Evolutionary conservation across 2,329 filamentous ascomycete genomes (phyloP).

Genomic region (Bertia moriformis): DNA sequence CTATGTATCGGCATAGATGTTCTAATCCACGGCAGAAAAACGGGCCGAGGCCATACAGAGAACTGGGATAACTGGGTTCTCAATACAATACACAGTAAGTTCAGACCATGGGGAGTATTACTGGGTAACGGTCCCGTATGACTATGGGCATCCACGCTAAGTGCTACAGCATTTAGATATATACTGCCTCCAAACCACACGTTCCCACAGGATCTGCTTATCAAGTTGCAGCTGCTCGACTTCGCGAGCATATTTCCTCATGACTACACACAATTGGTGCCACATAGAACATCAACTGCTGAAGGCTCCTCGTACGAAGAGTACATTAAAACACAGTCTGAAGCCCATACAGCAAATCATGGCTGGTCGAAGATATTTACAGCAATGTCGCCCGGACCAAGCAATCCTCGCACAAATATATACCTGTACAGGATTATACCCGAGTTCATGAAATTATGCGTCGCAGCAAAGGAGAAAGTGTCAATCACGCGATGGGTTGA

Average conservation of each 20-base stretch:
- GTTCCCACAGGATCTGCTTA: not conserved
- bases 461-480: not conserved
- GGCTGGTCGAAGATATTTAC: too few species aligned
- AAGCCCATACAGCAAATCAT: not conserved
- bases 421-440: too few species aligned
- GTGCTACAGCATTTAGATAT: not conserved
- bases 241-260: not conserved
- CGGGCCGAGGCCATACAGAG: constrained; percentile 11
- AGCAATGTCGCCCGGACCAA: not conserved
- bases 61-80: constrained; percentile 8
- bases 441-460: not conserved
- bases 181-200: not conserved
- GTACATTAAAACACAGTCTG: not conserved
- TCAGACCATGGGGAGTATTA: not conserved
- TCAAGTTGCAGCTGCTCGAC: not conserved
- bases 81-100: not conserved
- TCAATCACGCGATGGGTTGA: not conserved
- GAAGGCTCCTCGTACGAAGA: not conserved
- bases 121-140: too few species aligned
- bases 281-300: too few species aligned
- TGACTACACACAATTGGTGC: too few species aligned
- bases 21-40: constrained; percentile 7
- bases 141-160: too few species aligned
- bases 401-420: not conserved
- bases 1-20: constrained; percentile 26